These are phyloP conservation scores for Cornus suecica DNA, from an alignment of 148 eudicot species.

Conservation along the genomic window DNA sequence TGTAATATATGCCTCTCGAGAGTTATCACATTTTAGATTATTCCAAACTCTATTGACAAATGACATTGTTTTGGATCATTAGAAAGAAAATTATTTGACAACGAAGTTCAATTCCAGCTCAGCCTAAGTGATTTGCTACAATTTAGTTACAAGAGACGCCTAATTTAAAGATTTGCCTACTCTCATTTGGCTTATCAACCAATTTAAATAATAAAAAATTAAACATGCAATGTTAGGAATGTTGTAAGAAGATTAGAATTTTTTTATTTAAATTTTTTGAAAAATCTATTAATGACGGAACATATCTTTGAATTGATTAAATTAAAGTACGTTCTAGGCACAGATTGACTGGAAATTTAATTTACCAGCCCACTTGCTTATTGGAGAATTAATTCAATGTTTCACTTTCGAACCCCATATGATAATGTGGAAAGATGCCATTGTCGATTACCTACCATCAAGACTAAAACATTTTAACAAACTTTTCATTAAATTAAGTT, in stretches of 20 bases:
- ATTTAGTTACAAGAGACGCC: too few relatives aligned
- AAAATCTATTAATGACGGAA: neutral
- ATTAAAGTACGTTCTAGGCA: neutral
- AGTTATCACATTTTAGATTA: too few relatives aligned
- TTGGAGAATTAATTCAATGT: neutral
- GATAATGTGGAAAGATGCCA: neutral
- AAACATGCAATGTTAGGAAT: neutral
- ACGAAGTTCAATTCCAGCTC: too few relatives aligned
- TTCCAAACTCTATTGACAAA: too few relatives aligned
- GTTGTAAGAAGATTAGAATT: neutral
- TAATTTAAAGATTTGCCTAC: too few relatives aligned
- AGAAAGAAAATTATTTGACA: too few relatives aligned
- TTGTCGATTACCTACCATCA: neutral
- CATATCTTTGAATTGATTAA: neutral
- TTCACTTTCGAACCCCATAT: neutral
- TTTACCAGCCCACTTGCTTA: constrained; percentile 3
- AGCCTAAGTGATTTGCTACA: too few relatives aligned
- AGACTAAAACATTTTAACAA: neutral
- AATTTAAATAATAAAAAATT: too few relatives aligned
- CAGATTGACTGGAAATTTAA: neutral
- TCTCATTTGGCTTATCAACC: too few relatives aligned
- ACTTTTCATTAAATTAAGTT: neutral
- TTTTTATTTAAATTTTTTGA: too few relatives aligned
- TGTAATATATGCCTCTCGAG: too few relatives aligned
- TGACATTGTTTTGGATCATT: too few relatives aligned